Evolutionary conservation across 441 rosid species (phyloP), one percentile per base, ranked within the genome.

Genomic region (Omphalea diandra): DNA sequence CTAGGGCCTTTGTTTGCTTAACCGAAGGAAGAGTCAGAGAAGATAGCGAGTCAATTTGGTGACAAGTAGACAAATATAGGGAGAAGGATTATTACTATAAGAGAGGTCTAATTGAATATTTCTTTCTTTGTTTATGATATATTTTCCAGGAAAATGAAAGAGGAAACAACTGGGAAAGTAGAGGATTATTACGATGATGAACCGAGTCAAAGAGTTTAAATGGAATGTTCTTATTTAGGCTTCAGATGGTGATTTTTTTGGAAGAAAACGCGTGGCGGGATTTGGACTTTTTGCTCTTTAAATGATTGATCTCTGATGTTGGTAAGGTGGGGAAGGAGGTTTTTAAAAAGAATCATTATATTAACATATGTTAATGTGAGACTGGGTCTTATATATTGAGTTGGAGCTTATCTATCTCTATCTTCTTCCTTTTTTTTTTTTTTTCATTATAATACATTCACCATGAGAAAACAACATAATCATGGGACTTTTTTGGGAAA

Each of bases 11-110:
- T n/a, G n/a, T n/a, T n/a, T n/a, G n/a, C n/a, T n/a, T n/a, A n/a
- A n/a, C n/a, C n/a, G n/a, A 50, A 35, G 46, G 22, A 20, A 15
- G 41, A 64, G 5, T n/a, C 2, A 40, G 35, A n/a, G 24, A 3
- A 14, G n/a, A n/a, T 32, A 17, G 35, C 2, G 27, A 63, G 67
- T 43, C 67, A 63, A 63, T 41, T 43, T 41, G 53, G 22, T 6
- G 67, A 63, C 67, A 27, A 63, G 53, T 38, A 65, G 49, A 49
- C 18, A 47, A n/a, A n/a, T n/a, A n/a, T n/a, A n/a, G n/a, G n/a
- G n/a, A n/a, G n/a, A n/a, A n/a, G n/a, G n/a, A n/a, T n/a, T n/a
- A n/a, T n/a, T n/a, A n/a, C n/a, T n/a, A n/a, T n/a, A n/a, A n/a
- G n/a, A n/a, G n/a, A n/a, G n/a, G n/a, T n/a, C n/a, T n/a, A n/a